Conservation (phyloP, 805 yeast species). For the Spencermartinsiella europaea region DNA sequence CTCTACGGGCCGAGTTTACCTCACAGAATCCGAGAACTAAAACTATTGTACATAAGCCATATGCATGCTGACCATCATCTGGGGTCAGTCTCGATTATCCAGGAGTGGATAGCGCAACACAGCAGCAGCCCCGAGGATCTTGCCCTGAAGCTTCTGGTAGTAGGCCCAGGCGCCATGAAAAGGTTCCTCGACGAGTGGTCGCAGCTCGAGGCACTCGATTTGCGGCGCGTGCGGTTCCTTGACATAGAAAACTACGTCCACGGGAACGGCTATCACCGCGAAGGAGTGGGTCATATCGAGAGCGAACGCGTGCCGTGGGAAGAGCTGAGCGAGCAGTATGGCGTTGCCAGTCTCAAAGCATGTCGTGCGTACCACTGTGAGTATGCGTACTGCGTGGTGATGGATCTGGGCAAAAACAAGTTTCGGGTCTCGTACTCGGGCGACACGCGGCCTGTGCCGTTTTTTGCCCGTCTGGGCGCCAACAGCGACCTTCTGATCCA, state of each 20-base stretch:
- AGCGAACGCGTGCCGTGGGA: neutral
- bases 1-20: conserved; percentile 45
- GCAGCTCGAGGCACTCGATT: conserved; percentile 40
- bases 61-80: conserved; percentile 96
- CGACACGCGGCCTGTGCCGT: conserved; percentile 79
- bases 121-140: too few relatives aligned
- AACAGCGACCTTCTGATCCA: conserved; percentile 75
- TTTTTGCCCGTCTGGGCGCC: conserved; percentile 60
- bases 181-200: conserved; percentile 68
- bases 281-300: neutral
- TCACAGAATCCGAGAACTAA: conserved; percentile 53
- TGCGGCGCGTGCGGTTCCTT: conserved; percentile 44
- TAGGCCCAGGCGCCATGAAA: conserved; percentile 71
- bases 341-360: conserved; percentile 39
- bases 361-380: conserved; percentile 83
- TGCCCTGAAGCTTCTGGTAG: conserved; percentile 42
- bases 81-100: conserved; percentile 67
- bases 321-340: neutral
- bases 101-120: conserved; percentile 48
- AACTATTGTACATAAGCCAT: conserved; percentile 72
- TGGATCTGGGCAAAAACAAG: conserved; percentile 38
- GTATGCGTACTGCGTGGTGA: conserved; percentile 66
- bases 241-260: conserved; percentile 53
- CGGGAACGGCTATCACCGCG: neutral
- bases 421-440: conserved; percentile 88